Conservation (phyloP, 2,329 filamentous ascomycete genomes). For the Microascus cirrosus region DNA sequence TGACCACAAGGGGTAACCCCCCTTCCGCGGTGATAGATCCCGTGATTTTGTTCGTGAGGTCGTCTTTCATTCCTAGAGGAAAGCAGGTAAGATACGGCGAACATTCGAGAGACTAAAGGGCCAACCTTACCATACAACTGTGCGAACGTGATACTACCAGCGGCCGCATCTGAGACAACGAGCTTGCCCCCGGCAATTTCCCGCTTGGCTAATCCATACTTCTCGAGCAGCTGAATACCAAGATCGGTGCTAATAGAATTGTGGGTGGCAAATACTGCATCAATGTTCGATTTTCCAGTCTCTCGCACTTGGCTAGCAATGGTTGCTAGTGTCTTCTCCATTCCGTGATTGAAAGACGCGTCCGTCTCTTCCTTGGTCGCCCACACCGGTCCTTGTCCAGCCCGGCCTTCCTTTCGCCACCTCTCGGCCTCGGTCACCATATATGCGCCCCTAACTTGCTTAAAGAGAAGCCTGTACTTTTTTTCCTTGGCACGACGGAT, state of each 20-base stretch:
- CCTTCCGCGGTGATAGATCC: conserved; percentile 6
- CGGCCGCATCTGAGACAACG: background rate
- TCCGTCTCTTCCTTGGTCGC: background rate
- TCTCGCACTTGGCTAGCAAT: conserved; percentile 5
- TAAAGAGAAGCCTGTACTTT: conserved; percentile 11
- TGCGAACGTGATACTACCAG: conserved; percentile 1
- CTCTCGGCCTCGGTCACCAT: conserved; percentile 4
- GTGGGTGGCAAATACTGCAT: conserved; percentile 4
- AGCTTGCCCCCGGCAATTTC: background rate
- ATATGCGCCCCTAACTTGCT: background rate
- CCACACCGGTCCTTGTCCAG: background rate
- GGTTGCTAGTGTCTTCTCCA: background rate
- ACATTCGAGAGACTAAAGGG: no score
- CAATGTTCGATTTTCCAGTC: conserved; percentile 6
- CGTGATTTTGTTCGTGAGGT: conserved; percentile 9
- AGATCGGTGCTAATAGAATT: background rate
- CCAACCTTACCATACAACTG: conserved; percentile 3
- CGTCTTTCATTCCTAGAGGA: conserved; percentile 10
- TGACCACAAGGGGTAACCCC: conserved; percentile 9
- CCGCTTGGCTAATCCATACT: background rate
- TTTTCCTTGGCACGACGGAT: conserved; percentile 10
- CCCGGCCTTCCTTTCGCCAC: conserved; percentile 5
- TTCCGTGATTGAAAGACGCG: background rate
- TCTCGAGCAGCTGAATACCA: background rate
- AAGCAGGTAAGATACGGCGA: background rate